Base-by-base conservation (phyloP, 1,284 basidiomycete genomes). In the Neonothopanus nambi region DNA sequence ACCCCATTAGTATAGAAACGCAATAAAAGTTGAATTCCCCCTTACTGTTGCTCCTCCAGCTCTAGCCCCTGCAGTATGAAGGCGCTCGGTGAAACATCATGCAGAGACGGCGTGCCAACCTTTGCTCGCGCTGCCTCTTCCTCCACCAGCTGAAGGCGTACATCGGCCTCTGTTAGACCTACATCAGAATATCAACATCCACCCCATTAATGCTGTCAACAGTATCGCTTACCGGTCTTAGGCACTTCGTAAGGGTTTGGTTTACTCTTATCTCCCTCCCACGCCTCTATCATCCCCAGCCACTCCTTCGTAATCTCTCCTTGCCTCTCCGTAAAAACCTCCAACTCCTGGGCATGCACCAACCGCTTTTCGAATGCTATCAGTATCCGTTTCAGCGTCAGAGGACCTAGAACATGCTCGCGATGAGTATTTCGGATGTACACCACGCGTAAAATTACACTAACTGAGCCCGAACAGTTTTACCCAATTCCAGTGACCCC, bases 241-340 rank as follows among this genome's bases (percentile, higher is more conserved):
- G 41, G n/a, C n/a, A 23, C 5, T 9, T 62, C 57, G 50, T 64
- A 67, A 1, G 66, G 64, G 57, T 67, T 67, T 64, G 65, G 68
- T 12, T 52, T 52, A 9, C 58, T 45, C 1, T 68, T 45, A 28
- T 57, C 52, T 3, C 18, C 30, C 3, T 35, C 51, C 65, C 66
- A 70, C 40, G 42, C 38, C 0, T 2, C 5, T 1, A 65, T 33
- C 5, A 33, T 12, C 6, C 5, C 28, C 8, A 20, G 17, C 21
- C 33, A 23, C 12, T 45, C 23, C 11, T 6, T 17, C 15, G 41
- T 12, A 30, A 48, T 21, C 23, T 6, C 50, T 11, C 20, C 18
- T 9, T 26, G 35, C 8, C 9, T 23, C 21, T 51, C 44, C 5
- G 12, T 28, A 7, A 47, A 28, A 23, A 5, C 8, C 30, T 18